Evolutionary conservation across 495 filamentous ascomycete genomes (phyloP).

Genomic region (Bombardia bombarda): DNA sequence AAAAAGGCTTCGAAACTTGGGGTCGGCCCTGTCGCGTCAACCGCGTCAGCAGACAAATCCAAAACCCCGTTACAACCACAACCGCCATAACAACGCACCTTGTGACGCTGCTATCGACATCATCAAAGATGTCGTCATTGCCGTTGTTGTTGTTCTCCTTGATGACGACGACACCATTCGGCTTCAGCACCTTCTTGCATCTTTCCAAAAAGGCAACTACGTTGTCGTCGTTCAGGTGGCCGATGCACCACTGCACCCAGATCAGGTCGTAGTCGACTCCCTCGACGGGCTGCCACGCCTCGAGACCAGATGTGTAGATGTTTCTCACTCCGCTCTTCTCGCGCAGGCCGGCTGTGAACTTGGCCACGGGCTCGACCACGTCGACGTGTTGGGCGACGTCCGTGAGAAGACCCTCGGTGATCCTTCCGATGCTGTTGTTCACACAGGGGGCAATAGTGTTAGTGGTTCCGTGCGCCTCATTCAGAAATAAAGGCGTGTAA

Average conservation of each 20-base stretch:
- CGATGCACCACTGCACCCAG: constrained; percentile 89
- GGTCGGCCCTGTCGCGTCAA: neutral
- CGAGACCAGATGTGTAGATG: constrained; percentile 43
- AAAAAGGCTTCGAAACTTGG: neutral
- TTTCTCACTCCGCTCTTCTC: constrained; percentile 44
- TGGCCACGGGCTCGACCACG: constrained; percentile 47
- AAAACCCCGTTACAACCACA: neutral
- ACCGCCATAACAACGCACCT: constrained; percentile 25
- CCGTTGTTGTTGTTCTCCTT: constrained; percentile 80
- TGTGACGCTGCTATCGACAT: constrained; percentile 72
- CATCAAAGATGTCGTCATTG: constrained; percentile 63
- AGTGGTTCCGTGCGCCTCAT: too few species aligned
- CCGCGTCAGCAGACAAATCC: neutral
- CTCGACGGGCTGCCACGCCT: neutral
- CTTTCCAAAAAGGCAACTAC: constrained; percentile 58
- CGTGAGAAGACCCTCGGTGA: constrained; percentile 36
- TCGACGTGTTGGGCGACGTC: constrained; percentile 25
- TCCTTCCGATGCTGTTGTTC: constrained; percentile 48
- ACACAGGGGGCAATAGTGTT: too few species aligned
- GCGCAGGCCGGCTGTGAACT: constrained; percentile 45
- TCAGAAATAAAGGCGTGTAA: too few species aligned
- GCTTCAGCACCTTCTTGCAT: constrained; percentile 47
- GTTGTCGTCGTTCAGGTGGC: constrained; percentile 76
- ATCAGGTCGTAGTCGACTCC: constrained; percentile 46
- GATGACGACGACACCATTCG: constrained; percentile 54